Conservation (phyloP, 1,139 yeast genomes). For the Suhomyces wounanorum region DNA sequence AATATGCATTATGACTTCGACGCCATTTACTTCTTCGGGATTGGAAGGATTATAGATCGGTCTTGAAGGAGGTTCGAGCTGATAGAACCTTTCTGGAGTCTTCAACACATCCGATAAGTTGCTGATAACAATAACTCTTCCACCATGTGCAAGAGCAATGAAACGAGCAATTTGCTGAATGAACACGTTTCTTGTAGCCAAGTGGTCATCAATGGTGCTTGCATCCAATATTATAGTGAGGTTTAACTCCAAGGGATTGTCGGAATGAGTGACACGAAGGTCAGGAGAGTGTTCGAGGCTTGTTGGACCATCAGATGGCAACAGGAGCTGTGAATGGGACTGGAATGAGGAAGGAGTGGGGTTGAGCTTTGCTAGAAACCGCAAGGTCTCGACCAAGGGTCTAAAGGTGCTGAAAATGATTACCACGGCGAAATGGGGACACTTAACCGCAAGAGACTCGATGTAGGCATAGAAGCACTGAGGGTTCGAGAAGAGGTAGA, state of each 20-base stretch:
- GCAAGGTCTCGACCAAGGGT: constrained; percentile 18
- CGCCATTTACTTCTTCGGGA: constrained; percentile 3
- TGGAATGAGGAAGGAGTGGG: not conserved
- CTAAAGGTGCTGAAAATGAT: constrained; percentile 17
- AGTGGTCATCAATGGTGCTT: constrained; percentile 18
- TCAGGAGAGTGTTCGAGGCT: not conserved
- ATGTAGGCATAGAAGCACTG: constrained; percentile 24
- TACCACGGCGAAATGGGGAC: constrained; percentile 15
- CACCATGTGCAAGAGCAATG: constrained; percentile 48
- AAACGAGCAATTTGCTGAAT: constrained; percentile 58
- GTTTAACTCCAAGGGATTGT: constrained; percentile 23
- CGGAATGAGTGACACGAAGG: constrained; percentile 15
- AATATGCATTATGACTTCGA: constrained; percentile 35
- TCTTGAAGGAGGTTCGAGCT: constrained; percentile 2
- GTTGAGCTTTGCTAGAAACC: constrained; percentile 14
- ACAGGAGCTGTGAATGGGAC: not conserved
- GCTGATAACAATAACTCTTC: constrained; percentile 28
- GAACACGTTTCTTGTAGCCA: constrained; percentile 24
- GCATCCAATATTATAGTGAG: constrained; percentile 23
- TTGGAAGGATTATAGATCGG: constrained; percentile 15
- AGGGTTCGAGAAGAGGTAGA: constrained; percentile 27
- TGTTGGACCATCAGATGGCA: constrained; percentile 9
- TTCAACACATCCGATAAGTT: constrained; percentile 12
- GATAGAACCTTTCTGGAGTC: constrained; percentile 3
- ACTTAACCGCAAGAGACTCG: constrained; percentile 15